These are phyloP conservation scores for Ogataea pignaliae DNA, from an alignment of 805 yeast genomes.

Conservation along the genomic window DNA sequence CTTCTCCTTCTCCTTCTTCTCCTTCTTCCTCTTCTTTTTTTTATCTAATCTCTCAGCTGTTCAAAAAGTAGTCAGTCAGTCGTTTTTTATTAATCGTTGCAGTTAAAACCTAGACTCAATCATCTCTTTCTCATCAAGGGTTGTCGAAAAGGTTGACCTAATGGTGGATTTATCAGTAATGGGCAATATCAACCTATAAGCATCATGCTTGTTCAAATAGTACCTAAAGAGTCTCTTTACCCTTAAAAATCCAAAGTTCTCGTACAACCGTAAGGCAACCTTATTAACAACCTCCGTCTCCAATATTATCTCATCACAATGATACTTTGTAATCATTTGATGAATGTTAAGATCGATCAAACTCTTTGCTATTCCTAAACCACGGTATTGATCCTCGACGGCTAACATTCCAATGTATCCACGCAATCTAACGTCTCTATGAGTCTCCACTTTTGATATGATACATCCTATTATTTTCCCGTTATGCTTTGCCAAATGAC, in stretches of 20 bases:
- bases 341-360: slow-evolving; percentile 61
- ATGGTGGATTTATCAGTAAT: slow-evolving; percentile 53
- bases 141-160: slow-evolving; percentile 50
- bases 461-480: slow-evolving; percentile 68
- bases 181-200: slow-evolving; percentile 82
- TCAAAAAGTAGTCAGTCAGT: no score
- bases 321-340: slow-evolving; percentile 52
- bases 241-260: slow-evolving; percentile 34
- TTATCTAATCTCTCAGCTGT: no score
- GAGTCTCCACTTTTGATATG: slow-evolving; percentile 76
- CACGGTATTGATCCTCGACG: slow-evolving; percentile 66
- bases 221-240: slow-evolving; percentile 68
- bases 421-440: slow-evolving; percentile 65
- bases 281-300: slow-evolving; percentile 85
- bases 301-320: slow-evolving; percentile 85
- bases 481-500: slow-evolving; percentile 53
- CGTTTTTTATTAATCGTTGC: neutral
- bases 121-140: slow-evolving; percentile 16
- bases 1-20: neutral
- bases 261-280: slow-evolving; percentile 32
- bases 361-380: slow-evolving; percentile 75
- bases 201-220: slow-evolving; percentile 90
- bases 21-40: neutral
- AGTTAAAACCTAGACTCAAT: slow-evolving; percentile 23
- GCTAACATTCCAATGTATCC: slow-evolving; percentile 98